Evolutionary conservation across 176 grass and related monocot species (phyloP).

Genomic region (Hordeum vulgare): MorexV3_pseudomolecules_assembly NC_058521.1:19842236-19842735

Average conservation of each 20-base stretch:
- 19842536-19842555: conserved; percentile 84
- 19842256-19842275: conserved; percentile 66
- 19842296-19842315: conserved; percentile 87
- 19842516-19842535: conserved; percentile 85
- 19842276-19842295: conserved; percentile 88
- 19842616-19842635: conserved; percentile 17
- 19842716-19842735: neutral
- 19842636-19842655: neutral
- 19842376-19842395: conserved; percentile 94
- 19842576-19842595: conserved; percentile 1
- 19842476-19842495: conserved; percentile 92
- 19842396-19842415: conserved; percentile 75
- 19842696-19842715: neutral
- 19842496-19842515: conserved; percentile 95
- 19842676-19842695: conserved; percentile 28
- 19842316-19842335: conserved; percentile 76
- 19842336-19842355: conserved; percentile 91
- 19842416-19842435: conserved; percentile 89
- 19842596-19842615: neutral
- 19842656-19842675: neutral
- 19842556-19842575: neutral
- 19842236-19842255: conserved; percentile 29
- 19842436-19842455: conserved; percentile 87
- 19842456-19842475: conserved; percentile 64
- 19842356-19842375: conserved; percentile 91